These are phyloP conservation scores for Carallia brachiata DNA, from an alignment of 345 rosid genomes.

Conservation along the genomic window DNA sequence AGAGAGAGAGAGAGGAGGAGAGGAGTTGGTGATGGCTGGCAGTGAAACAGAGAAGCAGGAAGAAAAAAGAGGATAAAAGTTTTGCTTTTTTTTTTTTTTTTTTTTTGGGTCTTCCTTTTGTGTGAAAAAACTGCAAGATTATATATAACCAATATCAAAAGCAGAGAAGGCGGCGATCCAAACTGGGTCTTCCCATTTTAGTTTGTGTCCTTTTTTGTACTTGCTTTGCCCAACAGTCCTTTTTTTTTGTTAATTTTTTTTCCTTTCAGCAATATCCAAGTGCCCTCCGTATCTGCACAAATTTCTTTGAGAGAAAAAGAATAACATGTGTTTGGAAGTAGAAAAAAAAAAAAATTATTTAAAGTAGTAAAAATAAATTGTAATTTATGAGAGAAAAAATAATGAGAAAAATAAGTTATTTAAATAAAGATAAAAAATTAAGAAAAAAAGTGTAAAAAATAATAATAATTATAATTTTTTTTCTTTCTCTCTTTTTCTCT, in stretches of 20 bases:
- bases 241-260: too few relatives aligned
- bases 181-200: background rate
- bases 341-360: too few relatives aligned
- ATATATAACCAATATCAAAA: slow-evolving; percentile 17
- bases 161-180: slow-evolving; percentile 19
- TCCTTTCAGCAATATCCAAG: background rate
- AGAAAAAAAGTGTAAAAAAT: too few relatives aligned
- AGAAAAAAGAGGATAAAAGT: slow-evolving; percentile 18
- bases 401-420: too few relatives aligned
- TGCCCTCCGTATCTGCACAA: slow-evolving; percentile 3
- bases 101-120: background rate
- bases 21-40: slow-evolving; percentile 4
- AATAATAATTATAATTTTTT: too few relatives aligned
- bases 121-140: background rate
- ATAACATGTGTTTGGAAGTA: too few relatives aligned
- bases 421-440: too few relatives aligned
- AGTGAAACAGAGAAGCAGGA: slow-evolving; percentile 3
- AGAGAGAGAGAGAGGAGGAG: background rate
- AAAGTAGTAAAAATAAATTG: too few relatives aligned
- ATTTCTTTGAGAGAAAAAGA: too few relatives aligned
- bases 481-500: too few relatives aligned
- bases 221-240: background rate
- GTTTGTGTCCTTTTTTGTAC: background rate
- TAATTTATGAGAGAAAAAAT: too few relatives aligned
- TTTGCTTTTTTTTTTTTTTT: slow-evolving; percentile 24